Percentiles rank a stretch among this genome's conserved stretches.
phyloP scores from a whole-genome alignment of 306 rosid species.

The Sesbania bispinosa region DNA sequence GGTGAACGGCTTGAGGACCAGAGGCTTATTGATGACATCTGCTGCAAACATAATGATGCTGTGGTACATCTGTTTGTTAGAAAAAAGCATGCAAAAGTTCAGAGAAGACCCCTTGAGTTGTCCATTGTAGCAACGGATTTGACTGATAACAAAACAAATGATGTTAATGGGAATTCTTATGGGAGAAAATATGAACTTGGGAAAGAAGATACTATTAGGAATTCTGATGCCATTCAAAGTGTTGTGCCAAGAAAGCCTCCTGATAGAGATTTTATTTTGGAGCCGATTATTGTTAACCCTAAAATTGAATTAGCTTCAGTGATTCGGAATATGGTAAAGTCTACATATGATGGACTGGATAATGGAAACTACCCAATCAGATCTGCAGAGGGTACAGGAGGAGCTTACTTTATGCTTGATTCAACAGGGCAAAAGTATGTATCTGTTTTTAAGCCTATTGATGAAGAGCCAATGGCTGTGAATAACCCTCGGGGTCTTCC shows the following conservation, averaged over 20 bases:
- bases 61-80: conserved; percentile 62
- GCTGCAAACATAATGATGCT: conserved; percentile 63
- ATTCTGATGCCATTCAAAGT: conserved; percentile 21
- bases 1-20: conserved; percentile 79
- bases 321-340: conserved; percentile 57
- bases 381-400: conserved; percentile 86
- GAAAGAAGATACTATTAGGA: conserved; percentile 29
- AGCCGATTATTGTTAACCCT: conserved; percentile 68
- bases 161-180: neutral
- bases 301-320: conserved; percentile 50
- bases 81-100: conserved; percentile 66
- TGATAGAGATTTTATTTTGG: conserved; percentile 41
- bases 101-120: conserved; percentile 64
- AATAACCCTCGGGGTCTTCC: conserved; percentile 87
- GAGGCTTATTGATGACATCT: conserved; percentile 66
- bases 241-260: conserved; percentile 38
- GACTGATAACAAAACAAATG: conserved; percentile 20
- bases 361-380: conserved; percentile 56
- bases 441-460: conserved; percentile 86
- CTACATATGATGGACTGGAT: conserved; percentile 55
- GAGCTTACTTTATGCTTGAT: conserved; percentile 83
- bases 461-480: conserved; percentile 93
- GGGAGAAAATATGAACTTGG: conserved; percentile 29
- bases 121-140: conserved; percentile 55
- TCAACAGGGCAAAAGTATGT: conserved; percentile 55